phyloP scores from a whole-genome alignment of 805 yeast genomes.

The Candida pini region DNA sequence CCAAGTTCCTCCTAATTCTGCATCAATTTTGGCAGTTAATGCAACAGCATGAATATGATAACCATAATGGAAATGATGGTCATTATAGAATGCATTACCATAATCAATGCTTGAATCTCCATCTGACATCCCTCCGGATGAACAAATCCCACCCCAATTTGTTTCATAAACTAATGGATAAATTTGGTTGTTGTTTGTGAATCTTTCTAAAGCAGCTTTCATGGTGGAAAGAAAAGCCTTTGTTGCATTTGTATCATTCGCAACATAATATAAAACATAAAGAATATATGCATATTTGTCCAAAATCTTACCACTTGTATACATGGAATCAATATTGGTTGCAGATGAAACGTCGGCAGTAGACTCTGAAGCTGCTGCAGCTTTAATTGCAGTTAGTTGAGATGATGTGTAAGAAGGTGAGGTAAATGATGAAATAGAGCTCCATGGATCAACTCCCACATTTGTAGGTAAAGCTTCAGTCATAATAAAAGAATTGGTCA shows the following conservation, averaged over 20 bases:
- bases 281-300: conserved; percentile 86
- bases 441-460: conserved; percentile 52
- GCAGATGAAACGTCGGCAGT: conserved; percentile 36
- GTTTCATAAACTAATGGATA: conserved; percentile 72
- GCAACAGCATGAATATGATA: conserved; percentile 71
- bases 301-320: conserved; percentile 78
- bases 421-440: conserved; percentile 34
- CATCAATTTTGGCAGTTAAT: conserved; percentile 50
- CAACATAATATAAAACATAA: conserved; percentile 59
- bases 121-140: conserved; percentile 49
- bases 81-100: conserved; percentile 67
- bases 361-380: conserved; percentile 34
- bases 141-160: conserved; percentile 67
- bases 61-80: conserved; percentile 75
- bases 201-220: conserved; percentile 61
- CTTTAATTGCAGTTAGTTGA: conserved; percentile 17
- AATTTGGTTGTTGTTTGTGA: conserved; percentile 58
- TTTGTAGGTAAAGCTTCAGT: conserved; percentile 36
- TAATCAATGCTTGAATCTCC: conserved; percentile 54
- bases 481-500: conserved; percentile 37
- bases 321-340: conserved; percentile 47
- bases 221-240: conserved; percentile 47
- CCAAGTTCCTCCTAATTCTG: conserved; percentile 46
- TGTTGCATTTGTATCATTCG: conserved; percentile 50
- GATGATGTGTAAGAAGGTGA: conserved; percentile 15